Evolutionary conservation across 2,329 filamentous ascomycete genomes (phyloP), one percentile per base, ranked within the genome.

Genomic region (Zopfia rhizophila): DNA sequence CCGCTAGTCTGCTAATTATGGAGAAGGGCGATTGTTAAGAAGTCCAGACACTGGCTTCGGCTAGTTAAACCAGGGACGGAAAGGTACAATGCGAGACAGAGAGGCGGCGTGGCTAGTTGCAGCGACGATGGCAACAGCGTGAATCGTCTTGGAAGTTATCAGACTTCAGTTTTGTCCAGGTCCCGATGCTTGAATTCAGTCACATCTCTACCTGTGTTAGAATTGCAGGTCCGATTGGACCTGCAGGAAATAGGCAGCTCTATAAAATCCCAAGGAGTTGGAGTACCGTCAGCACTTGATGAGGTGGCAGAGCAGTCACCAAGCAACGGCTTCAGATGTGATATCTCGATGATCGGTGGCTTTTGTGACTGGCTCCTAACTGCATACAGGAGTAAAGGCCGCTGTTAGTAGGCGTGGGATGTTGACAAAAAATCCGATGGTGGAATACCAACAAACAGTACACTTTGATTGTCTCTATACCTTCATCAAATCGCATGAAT

Each of bases 301-400:
- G 61, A 66, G 48, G 54, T 68, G 65, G 63, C 63, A 65, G 42
- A 38, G 51, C 51, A 48, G 46, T 48, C 41, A 49, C 66, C 66
- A 67, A 61, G 58, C 58, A 62, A 66, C 45, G 33, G 52, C 53
- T 54, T 45, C 32, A 53, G 58, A 57, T 50, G 48, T 43, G 61
- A 56, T 58, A 68, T 55, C 46, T 35, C n/a, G n/a, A n/a, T n/a
- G n/a, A 46, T 58, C 51, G 53, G 55, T 59, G 60, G 60, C 55
- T 44, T 31, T 21, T 41, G 31, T 19, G 40, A 41, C 19, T 30
- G 16, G 7, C 22, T 32, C 42, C 50, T 38, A 51, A 39, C 48
- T 33, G 53, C 45, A 45, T 61, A 56, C 56, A 58, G 44, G 38
- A 53, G 47, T n/a, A n/a, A 21, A 45, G 47, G 30, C 7, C 22